Evolutionary conservation across 1,284 basidiomycete species (phyloP), one percentile per base, ranked within the genome.

Genomic region (Cutaneotrichosporon dermatis): DNA sequence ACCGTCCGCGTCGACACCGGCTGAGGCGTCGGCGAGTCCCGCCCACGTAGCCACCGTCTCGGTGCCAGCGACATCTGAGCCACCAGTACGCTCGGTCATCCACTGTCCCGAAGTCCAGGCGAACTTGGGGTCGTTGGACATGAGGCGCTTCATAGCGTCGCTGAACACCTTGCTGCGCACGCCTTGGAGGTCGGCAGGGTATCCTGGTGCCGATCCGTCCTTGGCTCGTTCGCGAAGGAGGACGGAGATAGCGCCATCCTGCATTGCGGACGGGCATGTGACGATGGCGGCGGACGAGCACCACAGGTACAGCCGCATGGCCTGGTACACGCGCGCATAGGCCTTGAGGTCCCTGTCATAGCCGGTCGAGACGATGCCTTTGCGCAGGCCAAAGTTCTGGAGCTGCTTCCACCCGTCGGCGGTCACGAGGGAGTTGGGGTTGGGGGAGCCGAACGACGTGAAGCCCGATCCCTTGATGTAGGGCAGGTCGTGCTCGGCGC

Each of bases 71-170:
- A 91, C 84, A 66, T 90, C 89, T 0, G 87, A 89, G 2, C 89
- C 89, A 48, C 88, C 89, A 7, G 86, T 82, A 34, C 86, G 83
- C 84, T 89, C 88, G 2, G 88, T 89, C 88, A 89, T 89, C 88
- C 88, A 91, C 77, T 90, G 88, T 0, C 89, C 89, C 6, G 88
- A 83, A 1, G 86, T 88, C 69, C 85, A 90, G 0, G 87, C 86
- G 34, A 74, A 61, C 0, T 76, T 66, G 0, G 87, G 83, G 70
- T 90, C 83, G 15, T 33, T 42, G 33, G 50, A 57, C 42, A 62
- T 50, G 16, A 66, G 59, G 40, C 55, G 64, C 8, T 5, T 44
- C 7, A 66, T 59, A 3, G 61, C 54, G 6, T 54, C 43, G 50
- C 54, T 25, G 16, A 64, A 61, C 16, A 64, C 63, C 35, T 43